Evolutionary conservation across 495 filamentous ascomycete species (phyloP).

Genomic region (Daldinia bambusicola): DNA sequence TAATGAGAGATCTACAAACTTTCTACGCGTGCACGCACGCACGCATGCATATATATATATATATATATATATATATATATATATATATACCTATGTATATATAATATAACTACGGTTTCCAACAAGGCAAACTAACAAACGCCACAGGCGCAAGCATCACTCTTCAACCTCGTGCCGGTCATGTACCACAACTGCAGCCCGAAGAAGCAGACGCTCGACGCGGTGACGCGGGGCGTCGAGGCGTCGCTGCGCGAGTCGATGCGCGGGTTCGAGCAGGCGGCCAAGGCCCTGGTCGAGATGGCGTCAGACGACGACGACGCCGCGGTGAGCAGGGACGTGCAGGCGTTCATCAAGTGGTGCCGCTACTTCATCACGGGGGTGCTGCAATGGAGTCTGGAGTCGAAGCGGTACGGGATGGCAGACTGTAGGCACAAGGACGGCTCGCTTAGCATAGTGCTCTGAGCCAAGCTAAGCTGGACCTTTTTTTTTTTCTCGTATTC

Average conservation of each 20-base stretch:
- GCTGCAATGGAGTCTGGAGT: conserved; percentile 46
- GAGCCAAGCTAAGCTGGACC: not conserved
- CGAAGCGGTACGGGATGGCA: conserved; percentile 47
- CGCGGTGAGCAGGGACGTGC: conserved; percentile 36
- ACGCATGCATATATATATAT: too few species aligned
- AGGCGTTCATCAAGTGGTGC: conserved; percentile 43
- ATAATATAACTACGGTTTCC: too few species aligned
- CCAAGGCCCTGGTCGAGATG: conserved; percentile 22
- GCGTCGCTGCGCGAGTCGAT: conserved; percentile 17
- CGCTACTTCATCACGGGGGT: conserved; percentile 47
- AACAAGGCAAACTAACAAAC: not conserved
- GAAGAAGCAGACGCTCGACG: conserved; percentile 33
- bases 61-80: too few species aligned
- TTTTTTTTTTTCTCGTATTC: too few species aligned
- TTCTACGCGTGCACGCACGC: too few species aligned
- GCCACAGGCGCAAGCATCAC: conserved; percentile 39
- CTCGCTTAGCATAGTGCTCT: conserved; percentile 34
- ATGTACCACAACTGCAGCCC: conserved; percentile 8
- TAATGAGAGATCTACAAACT: too few species aligned
- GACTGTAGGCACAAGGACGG: conserved; percentile 42
- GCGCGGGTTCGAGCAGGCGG: conserved; percentile 33
- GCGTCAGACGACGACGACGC: conserved; percentile 26
- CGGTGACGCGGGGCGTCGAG: conserved; percentile 33
- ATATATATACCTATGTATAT: too few species aligned
- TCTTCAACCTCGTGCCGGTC: conserved; percentile 38